Evolutionary conservation across 148 eudicot species (phyloP).

Genomic region (Polygonum aviculare): DNA sequence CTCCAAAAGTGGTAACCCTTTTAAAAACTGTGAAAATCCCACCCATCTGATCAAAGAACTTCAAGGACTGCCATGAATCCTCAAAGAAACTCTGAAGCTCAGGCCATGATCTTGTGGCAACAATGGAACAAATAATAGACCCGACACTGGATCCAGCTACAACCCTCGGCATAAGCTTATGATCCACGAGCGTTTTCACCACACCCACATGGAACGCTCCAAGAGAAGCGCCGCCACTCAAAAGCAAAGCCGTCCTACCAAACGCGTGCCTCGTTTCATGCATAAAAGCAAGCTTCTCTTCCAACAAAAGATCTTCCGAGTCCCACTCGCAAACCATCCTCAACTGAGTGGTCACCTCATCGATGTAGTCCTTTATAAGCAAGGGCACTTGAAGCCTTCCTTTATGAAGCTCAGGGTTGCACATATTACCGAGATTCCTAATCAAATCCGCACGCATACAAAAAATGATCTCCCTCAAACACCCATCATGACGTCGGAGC

Average conservation of each 20-base stretch:
- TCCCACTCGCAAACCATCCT: conserved; percentile 90
- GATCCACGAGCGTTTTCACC: conserved; percentile 85
- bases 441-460: conserved; percentile 86
- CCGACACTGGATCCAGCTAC: conserved; percentile 96
- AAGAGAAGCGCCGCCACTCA: conserved; percentile 97
- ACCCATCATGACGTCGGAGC: conserved; percentile 77
- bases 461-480: conserved; percentile 72
- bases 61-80: conserved; percentile 80
- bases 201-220: conserved; percentile 92
- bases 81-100: conserved; percentile 94
- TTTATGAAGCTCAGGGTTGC: conserved; percentile 88
- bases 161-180: conserved; percentile 79
- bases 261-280: conserved; percentile 96
- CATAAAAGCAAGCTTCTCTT: conserved; percentile 96
- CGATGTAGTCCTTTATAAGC: conserved; percentile 81
- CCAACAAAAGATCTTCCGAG: conserved; percentile 71
- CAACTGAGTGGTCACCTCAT: conserved; percentile 82
- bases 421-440: conserved; percentile 93
- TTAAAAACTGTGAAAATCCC: conserved; percentile 64
- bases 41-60: conserved; percentile 86
- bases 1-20: conserved; percentile 74
- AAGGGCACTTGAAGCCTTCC: conserved; percentile 86
- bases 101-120: conserved; percentile 95
- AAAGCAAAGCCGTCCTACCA: conserved; percentile 93
- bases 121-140: conserved; percentile 73